Percentiles rank a stretch among this genome's conserved stretches.
These are phyloP conservation scores for Drosera capensis DNA, from an alignment of 148 eudicot species.

Conservation along the genomic window DNA sequence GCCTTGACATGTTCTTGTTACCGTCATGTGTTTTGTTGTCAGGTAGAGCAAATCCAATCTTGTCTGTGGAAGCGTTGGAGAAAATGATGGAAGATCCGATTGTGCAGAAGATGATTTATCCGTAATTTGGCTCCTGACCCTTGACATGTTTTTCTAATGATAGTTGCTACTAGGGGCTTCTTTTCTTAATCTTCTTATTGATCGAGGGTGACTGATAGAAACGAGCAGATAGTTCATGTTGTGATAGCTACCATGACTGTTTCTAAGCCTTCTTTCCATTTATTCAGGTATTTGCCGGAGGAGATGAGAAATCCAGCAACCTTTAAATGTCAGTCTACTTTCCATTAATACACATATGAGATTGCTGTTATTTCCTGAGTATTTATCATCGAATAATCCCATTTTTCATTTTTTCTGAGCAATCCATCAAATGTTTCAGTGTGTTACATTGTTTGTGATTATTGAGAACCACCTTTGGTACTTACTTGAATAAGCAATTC, in stretches of 20 bases:
- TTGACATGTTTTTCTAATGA: neutral
- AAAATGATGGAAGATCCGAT: slow-evolving; percentile 99
- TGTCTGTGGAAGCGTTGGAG: slow-evolving; percentile 86
- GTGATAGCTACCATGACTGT: too few species aligned
- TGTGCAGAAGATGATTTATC: slow-evolving; percentile 78
- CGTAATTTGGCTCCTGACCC: slow-evolving; percentile 36
- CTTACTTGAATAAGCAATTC: too few species aligned
- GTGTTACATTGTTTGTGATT: too few species aligned
- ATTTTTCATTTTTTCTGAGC: too few species aligned
- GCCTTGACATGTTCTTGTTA: too few species aligned
- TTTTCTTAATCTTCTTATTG: too few species aligned
- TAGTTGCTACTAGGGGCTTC: slow-evolving; percentile 4
- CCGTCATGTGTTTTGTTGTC: slow-evolving; percentile 12
- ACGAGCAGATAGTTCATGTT: too few species aligned
- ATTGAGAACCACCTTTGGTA: too few species aligned
- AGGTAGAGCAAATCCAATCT: slow-evolving; percentile 27
- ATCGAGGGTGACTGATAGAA: too few species aligned
- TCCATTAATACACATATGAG: slow-evolving; percentile 1
- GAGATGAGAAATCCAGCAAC: slow-evolving; percentile 97
- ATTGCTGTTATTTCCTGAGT: neutral
- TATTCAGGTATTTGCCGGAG: slow-evolving; percentile 77
- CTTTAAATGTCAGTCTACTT: slow-evolving; percentile 73
- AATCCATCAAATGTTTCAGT: too few species aligned
- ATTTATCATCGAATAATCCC: too few species aligned
- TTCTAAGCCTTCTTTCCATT: slow-evolving; percentile 2